These are phyloP conservation scores for Fragaria ananassa DNA, from an alignment of 306 rosid species.

Conservation along the genomic window DNA sequence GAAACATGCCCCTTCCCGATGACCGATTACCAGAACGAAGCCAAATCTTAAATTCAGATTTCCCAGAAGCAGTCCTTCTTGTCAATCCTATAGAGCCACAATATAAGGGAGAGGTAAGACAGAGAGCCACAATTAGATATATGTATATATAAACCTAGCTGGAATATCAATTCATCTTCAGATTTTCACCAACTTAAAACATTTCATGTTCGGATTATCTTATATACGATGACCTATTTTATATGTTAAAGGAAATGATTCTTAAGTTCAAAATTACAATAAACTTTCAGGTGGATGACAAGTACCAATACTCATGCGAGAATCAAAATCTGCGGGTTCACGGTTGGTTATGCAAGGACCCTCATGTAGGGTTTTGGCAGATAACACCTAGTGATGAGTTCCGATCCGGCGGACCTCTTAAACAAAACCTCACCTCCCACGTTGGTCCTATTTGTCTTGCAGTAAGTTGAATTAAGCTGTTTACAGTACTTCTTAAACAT, in stretches of 20 bases:
- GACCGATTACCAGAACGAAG: conserved; percentile 59
- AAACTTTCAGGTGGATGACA: conserved; percentile 42
- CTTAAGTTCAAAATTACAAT: background rate
- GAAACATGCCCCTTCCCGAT: conserved; percentile 86
- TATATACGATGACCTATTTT: background rate
- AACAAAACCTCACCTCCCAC: conserved; percentile 37
- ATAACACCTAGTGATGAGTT: conserved; percentile 47
- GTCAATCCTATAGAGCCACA: conserved; percentile 68
- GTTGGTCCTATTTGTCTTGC: conserved; percentile 32
- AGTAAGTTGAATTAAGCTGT: conserved; percentile 5
- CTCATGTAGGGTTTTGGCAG: conserved; percentile 43
- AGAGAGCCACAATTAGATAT: too few relatives aligned
- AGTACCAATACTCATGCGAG: conserved; percentile 44
- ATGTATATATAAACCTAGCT: background rate
- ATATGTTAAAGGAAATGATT: too few relatives aligned
- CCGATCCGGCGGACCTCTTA: conserved; percentile 39
- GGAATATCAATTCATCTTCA: background rate
- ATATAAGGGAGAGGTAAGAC: conserved; percentile 65
- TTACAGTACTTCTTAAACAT: too few relatives aligned
- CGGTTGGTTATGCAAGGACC: conserved; percentile 39
- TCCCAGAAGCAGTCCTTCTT: conserved; percentile 77
- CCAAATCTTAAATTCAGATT: conserved; percentile 49
- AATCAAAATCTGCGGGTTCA: conserved; percentile 41
- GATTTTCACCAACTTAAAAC: background rate
- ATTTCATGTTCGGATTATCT: too few relatives aligned